Evolutionary conservation across 768 basidiomycete species (phyloP).

Genomic region (Trametes villosa): DNA sequence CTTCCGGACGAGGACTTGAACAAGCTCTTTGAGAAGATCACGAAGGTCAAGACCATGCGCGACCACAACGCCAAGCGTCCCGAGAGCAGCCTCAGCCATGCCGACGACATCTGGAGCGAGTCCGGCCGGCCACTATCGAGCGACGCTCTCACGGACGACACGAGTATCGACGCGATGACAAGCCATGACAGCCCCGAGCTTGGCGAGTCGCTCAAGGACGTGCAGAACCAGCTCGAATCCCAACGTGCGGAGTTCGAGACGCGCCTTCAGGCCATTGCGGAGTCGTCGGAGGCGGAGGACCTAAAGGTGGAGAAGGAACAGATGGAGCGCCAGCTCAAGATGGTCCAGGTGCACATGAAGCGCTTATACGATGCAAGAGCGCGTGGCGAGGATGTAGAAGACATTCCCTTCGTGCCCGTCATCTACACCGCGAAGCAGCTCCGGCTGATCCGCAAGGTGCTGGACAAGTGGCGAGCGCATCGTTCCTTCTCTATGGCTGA

Average conservation of each 20-base stretch:
- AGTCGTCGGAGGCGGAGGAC: slow-evolving; percentile 82
- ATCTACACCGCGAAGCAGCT: slow-evolving; percentile 85
- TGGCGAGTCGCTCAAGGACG: slow-evolving; percentile 66
- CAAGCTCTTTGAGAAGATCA: slow-evolving; percentile 92
- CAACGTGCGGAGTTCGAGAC: slow-evolving; percentile 57
- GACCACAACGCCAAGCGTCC: slow-evolving; percentile 82
- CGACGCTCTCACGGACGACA: slow-evolving; percentile 85
- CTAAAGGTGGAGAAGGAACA: slow-evolving; percentile 90
- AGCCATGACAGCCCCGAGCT: slow-evolving; percentile 68
- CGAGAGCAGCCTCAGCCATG: slow-evolving; percentile 86
- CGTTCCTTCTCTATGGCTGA: slow-evolving; percentile 93
- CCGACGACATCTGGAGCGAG: slow-evolving; percentile 90
- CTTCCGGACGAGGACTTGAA: slow-evolving; percentile 94
- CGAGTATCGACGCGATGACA: slow-evolving; percentile 72
- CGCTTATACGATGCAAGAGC: slow-evolving; percentile 77
- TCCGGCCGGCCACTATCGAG: slow-evolving; percentile 83
- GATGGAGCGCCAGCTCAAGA: slow-evolving; percentile 85
- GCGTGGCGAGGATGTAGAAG: slow-evolving; percentile 74
- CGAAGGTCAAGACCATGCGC: slow-evolving; percentile 87
- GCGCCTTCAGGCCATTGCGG: slow-evolving; percentile 61
- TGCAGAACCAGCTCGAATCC: slow-evolving; percentile 68
- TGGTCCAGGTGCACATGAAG: slow-evolving; percentile 83
- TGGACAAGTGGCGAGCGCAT: slow-evolving; percentile 86
- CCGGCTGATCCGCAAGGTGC: slow-evolving; percentile 77
- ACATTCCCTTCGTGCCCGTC: slow-evolving; percentile 73